Conservation (phyloP, 2,329 filamentous ascomycete species). For the Ilyonectria sp. region DNA sequence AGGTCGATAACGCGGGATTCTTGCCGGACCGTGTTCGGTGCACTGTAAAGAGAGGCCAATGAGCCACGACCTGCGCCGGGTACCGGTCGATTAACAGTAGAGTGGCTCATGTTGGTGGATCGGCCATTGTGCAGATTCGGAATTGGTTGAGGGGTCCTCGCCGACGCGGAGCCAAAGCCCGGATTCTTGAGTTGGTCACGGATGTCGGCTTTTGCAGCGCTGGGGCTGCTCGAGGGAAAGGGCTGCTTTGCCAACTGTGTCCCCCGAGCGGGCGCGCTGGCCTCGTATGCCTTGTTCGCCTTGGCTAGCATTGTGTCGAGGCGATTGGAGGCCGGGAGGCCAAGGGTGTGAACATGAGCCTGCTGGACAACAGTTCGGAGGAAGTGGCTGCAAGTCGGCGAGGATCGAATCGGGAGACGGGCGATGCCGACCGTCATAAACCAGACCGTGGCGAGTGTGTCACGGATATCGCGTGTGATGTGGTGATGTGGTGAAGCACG, state of each 20-base stretch:
- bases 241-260: conserved; percentile 64
- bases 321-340: conserved; percentile 29
- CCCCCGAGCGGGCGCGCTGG: conserved; percentile 54
- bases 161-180: conserved; percentile 56
- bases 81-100: conserved; percentile 32
- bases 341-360: conserved; percentile 44
- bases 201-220: conserved; percentile 62
- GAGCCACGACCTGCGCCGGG: conserved; percentile 42
- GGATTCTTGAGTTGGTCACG: conserved; percentile 66
- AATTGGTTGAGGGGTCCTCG: conserved; percentile 53
- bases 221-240: conserved; percentile 71
- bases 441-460: conserved; percentile 23
- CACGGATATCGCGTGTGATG: neutral
- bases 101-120: conserved; percentile 53
- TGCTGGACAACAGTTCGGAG: conserved; percentile 42
- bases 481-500: conserved; percentile 1
- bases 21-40: conserved; percentile 63
- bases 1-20: conserved; percentile 53
- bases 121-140: conserved; percentile 48
- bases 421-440: conserved; percentile 56
- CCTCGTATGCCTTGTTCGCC: conserved; percentile 57
- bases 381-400: conserved; percentile 52
- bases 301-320: conserved; percentile 55
- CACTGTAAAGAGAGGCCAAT: conserved; percentile 61
- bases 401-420: conserved; percentile 54